phyloP scores from a whole-genome alignment of 179 eudicot genomes.

The Actinidia chinensis region DNA sequence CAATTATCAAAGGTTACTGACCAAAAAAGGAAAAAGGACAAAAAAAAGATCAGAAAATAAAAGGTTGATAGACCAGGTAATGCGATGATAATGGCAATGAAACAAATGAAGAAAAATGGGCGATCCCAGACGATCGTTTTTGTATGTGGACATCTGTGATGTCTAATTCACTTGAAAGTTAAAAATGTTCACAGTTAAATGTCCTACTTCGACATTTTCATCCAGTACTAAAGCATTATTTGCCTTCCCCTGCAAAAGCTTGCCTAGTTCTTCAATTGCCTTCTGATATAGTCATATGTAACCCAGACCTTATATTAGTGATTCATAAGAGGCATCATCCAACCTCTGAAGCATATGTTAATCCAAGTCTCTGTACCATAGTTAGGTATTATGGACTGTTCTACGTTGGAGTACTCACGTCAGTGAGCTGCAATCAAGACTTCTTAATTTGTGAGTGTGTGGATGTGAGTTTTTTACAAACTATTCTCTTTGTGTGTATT shows the following conservation, averaged over 20 bases:
- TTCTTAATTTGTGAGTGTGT: too few species aligned
- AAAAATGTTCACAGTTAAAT: background rate
- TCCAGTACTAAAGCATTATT: background rate
- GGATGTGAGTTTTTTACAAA: too few species aligned
- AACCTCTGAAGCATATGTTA: too few species aligned
- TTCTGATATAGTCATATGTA: background rate
- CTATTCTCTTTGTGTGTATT: too few species aligned
- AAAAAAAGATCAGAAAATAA: background rate
- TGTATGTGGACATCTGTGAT: background rate
- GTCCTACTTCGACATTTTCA: background rate
- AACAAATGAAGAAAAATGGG: constrained; percentile 3
- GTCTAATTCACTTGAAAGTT: background rate
- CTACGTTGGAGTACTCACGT: too few species aligned
- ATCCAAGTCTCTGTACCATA: too few species aligned
- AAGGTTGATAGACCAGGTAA: background rate
- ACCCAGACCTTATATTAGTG: too few species aligned
- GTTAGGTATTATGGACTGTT: too few species aligned
- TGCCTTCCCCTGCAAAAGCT: background rate
- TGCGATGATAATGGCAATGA: background rate
- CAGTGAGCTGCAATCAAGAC: too few species aligned
- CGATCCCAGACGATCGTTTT: background rate
- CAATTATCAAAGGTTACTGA: background rate
- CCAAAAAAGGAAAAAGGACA: background rate
- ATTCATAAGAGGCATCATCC: too few species aligned
- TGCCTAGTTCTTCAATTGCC: background rate